Evolutionary conservation across 2,329 filamentous ascomycete species (phyloP).

Genomic region (Venturia pyrina): DNA sequence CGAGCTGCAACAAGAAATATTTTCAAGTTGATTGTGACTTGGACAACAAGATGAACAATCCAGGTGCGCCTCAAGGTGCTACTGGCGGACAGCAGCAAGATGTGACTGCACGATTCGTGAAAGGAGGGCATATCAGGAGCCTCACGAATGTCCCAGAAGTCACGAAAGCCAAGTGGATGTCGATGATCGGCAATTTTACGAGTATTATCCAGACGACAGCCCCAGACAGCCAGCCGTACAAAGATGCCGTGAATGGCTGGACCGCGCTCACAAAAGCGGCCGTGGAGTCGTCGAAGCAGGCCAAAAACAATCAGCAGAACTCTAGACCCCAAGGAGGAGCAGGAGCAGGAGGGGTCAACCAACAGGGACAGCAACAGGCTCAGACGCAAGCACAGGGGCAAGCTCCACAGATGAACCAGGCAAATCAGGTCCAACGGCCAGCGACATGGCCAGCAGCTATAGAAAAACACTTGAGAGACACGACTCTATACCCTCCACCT

Average conservation of each 20-base stretch:
- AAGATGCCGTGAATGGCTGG: not conserved
- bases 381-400: slow-evolving; percentile 20
- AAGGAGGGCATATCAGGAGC: not conserved
- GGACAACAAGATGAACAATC: not conserved
- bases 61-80: not conserved
- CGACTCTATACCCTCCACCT: slow-evolving; percentile 24
- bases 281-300: not conserved
- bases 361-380: slow-evolving; percentile 1
- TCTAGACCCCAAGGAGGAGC: not conserved
- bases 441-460: slow-evolving; percentile 19
- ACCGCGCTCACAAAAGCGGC: not conserved
- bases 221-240: not conserved
- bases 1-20: not conserved
- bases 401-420: slow-evolving; percentile 13
- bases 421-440: slow-evolving; percentile 23
- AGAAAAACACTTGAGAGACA: slow-evolving; percentile 27
- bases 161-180: slow-evolving; percentile 1
- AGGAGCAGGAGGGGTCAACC: not conserved
- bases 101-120: not conserved
- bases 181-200: not conserved
- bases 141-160: not conserved
- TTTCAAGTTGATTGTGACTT: not conserved
- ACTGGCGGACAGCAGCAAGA: not conserved
- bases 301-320: not conserved
- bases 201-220: not conserved